phyloP scores from a whole-genome alignment of 2,329 filamentous ascomycete species.

The Alternaria longipes region DNA sequence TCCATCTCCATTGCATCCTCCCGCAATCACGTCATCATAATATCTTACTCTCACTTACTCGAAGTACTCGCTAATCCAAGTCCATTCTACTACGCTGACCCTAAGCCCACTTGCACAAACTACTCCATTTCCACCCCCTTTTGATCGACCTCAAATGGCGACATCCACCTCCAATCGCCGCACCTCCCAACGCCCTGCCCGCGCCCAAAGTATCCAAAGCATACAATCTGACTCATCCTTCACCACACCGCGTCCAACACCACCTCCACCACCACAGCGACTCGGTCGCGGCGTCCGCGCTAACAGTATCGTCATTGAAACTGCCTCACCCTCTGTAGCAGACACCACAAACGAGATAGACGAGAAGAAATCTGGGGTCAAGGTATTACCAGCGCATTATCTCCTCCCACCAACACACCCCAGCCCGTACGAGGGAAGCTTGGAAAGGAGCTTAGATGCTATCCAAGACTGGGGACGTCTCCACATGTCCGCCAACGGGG shows the following conservation, averaged over 20 bases:
- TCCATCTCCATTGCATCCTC: background rate
- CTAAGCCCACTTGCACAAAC: accelerated
- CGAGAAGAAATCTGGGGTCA: background rate
- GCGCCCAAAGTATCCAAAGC: conserved; percentile 18
- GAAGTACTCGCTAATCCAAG: background rate
- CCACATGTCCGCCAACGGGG: background rate
- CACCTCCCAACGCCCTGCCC: conserved; percentile 5
- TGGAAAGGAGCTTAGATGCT: conserved; percentile 34
- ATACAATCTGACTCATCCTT: conserved; percentile 11
- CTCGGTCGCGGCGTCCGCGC: background rate
- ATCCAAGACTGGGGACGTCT: conserved; percentile 25
- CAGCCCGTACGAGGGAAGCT: conserved; percentile 33
- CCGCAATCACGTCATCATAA: background rate
- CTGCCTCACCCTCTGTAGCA: background rate
- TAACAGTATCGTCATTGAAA: background rate
- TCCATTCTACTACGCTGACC: background rate
- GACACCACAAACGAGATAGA: background rate
- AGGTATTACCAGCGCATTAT: conserved; percentile 17
- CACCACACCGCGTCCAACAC: conserved; percentile 2
- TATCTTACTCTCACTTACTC: background rate
- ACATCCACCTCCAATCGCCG: background rate
- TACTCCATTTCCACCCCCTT: background rate
- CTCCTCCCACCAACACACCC: conserved; percentile 31
- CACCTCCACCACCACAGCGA: conserved; percentile 5
- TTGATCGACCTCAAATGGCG: background rate